These are phyloP conservation scores for Saccharomycopsis hybrid DNA, from an alignment of 1,139 yeast genomes.

Conservation along the genomic window DNA sequence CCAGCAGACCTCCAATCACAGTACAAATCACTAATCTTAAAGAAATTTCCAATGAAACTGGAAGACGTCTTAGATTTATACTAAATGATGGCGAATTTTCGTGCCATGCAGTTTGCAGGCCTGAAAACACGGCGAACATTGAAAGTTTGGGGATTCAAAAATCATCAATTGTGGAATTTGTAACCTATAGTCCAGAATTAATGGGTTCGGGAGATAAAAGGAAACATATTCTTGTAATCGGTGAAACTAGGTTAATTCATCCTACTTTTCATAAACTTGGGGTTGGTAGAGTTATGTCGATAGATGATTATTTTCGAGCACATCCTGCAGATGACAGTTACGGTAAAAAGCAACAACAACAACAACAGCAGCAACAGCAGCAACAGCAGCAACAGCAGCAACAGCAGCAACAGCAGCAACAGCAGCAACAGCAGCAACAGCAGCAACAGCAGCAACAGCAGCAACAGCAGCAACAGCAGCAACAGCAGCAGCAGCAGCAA, in stretches of 20 bases:
- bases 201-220: slow-evolving; percentile 45
- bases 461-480: no score
- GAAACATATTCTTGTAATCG: slow-evolving; percentile 51
- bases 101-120: slow-evolving; percentile 62
- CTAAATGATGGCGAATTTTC: slow-evolving; percentile 59
- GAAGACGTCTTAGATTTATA: slow-evolving; percentile 48
- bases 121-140: slow-evolving; percentile 40
- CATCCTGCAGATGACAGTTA: slow-evolving; percentile 45
- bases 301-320: slow-evolving; percentile 47
- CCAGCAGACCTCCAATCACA: slow-evolving; percentile 31
- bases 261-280: slow-evolving; percentile 38
- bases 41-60: slow-evolving; percentile 37
- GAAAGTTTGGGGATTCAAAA: slow-evolving; percentile 42
- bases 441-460: no score
- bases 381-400: no score
- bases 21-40: slow-evolving; percentile 46
- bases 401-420: no score
- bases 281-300: slow-evolving; percentile 32
- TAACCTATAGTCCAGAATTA: slow-evolving; percentile 32
- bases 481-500: no score
- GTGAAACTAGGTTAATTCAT: slow-evolving; percentile 42
- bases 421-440: no score
- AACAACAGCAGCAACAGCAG: no score
- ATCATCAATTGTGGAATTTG: slow-evolving; percentile 27
- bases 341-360: slow-evolving; percentile 25